Conservation (phyloP, 129 eudicot species). For the Ambrosia trifida region DNA sequence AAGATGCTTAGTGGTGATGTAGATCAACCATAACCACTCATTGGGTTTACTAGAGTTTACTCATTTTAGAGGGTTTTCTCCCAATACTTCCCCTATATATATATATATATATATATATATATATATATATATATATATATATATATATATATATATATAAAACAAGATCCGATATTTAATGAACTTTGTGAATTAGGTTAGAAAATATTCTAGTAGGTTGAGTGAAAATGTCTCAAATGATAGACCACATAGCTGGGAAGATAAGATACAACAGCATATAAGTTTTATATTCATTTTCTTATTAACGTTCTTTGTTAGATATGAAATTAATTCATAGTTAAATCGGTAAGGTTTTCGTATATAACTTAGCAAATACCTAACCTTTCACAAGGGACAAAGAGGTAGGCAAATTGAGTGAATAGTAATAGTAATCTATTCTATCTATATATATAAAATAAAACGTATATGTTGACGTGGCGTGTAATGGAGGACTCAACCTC, state of each 20-base stretch:
- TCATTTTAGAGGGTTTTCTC: no score
- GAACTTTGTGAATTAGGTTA: background rate
- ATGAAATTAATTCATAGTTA: constrained; percentile 6
- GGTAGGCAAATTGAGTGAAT: constrained; percentile 29
- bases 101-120: no score
- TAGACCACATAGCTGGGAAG: constrained; percentile 20
- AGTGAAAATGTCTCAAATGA: constrained; percentile 13
- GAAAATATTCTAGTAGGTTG: constrained; percentile 23
- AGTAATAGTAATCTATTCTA: no score
- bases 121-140: no score
- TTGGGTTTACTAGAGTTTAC: no score
- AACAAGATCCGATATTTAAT: background rate
- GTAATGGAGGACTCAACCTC: no score
- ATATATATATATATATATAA: no score
- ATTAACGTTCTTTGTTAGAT: constrained; percentile 15
- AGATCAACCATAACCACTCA: no score
- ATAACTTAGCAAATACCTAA: constrained; percentile 16
- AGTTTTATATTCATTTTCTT: background rate
- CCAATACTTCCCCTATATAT: no score
- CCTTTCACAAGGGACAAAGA: constrained; percentile 29
- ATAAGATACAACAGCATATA: constrained; percentile 25
- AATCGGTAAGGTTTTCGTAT: constrained; percentile 10
- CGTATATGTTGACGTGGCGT: no score
- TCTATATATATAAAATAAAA: no score
- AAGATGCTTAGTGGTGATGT: no score